phyloP scores from a whole-genome alignment of 2,329 filamentous ascomycete species.

The Fusarium ambrosium region DNA sequence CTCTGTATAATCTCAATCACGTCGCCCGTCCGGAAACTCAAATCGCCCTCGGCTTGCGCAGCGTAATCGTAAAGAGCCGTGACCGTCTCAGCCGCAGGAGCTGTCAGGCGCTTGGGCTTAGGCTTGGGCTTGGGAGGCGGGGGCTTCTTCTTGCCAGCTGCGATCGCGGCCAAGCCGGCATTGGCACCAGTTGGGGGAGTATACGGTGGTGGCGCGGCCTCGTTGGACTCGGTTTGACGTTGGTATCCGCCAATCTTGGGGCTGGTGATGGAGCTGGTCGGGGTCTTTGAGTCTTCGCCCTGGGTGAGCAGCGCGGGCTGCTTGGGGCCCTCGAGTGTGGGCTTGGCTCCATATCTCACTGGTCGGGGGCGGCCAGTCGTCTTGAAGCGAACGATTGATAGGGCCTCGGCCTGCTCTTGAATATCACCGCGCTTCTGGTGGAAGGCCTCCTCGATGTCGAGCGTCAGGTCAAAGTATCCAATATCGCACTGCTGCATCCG shows the following conservation, averaged over 20 bases:
- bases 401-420: conserved; percentile 84
- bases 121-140: conserved; percentile 77
- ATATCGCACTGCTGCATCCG: conserved; percentile 98
- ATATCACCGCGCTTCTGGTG: conserved; percentile 89
- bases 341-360: conserved; percentile 71
- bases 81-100: conserved; percentile 78
- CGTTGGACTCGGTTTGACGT: conserved; percentile 56
- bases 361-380: conserved; percentile 79
- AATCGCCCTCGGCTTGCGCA: conserved; percentile 92
- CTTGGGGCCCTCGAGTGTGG: conserved; percentile 63
- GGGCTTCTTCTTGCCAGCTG: conserved; percentile 74
- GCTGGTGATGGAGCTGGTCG: conserved; percentile 33
- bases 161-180: conserved; percentile 60
- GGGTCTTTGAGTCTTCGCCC: conserved; percentile 54
- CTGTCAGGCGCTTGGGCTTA: conserved; percentile 81
- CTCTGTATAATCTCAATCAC: conserved; percentile 87
- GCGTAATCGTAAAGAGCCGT: conserved; percentile 97
- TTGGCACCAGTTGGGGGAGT: conserved; percentile 60
- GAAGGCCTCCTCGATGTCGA: conserved; percentile 93
- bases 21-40: conserved; percentile 91
- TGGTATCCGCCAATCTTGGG: conserved; percentile 54
- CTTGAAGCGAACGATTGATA: conserved; percentile 92
- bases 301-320: conserved; percentile 66
- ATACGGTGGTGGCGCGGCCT: conserved; percentile 79
- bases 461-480: conserved; percentile 93